Evolutionary conservation across 768 basidiomycete species (phyloP).

Genomic region (Neoboletus brunneissimus): DNA sequence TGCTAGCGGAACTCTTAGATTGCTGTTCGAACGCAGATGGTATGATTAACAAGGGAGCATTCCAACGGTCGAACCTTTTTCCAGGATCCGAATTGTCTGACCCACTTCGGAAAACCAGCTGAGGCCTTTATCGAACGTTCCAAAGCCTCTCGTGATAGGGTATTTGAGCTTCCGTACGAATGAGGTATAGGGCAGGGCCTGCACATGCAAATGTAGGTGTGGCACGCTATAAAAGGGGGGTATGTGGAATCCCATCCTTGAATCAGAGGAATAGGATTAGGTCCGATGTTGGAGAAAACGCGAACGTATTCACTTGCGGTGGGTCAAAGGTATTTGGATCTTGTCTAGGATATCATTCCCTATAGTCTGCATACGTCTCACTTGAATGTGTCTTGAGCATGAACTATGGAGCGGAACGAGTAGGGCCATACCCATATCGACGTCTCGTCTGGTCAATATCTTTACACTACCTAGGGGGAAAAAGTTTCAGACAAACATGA

Average conservation of each 20-base stretch:
- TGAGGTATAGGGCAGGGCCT: slow-evolving; percentile 62
- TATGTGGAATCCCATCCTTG: slow-evolving; percentile 78
- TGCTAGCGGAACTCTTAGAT: not conserved
- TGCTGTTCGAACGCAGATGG: not conserved
- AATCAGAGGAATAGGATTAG: not conserved
- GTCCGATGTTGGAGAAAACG: not conserved
- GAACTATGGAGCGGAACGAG: slow-evolving; percentile 8
- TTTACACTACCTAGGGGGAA: slow-evolving; percentile 50
- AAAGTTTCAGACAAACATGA: not conserved
- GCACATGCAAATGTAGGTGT: slow-evolving; percentile 76
- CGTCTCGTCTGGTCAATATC: slow-evolving; percentile 43
- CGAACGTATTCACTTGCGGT: slow-evolving; percentile 43
- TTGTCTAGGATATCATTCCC: slow-evolving; percentile 53
- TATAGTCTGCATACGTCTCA: slow-evolving; percentile 45
- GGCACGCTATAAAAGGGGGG: slow-evolving; percentile 72
- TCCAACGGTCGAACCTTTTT: slow-evolving; percentile 48
- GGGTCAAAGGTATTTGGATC: slow-evolving; percentile 38
- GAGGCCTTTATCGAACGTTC: slow-evolving; percentile 55
- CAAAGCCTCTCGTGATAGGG: slow-evolving; percentile 40
- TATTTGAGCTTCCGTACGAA: slow-evolving; percentile 43
- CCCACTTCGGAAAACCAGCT: slow-evolving; percentile 69
- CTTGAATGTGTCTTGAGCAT: slow-evolving; percentile 33
- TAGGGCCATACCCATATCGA: slow-evolving; percentile 44
- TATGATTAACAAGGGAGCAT: slow-evolving; percentile 45
- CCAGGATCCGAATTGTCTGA: slow-evolving; percentile 60